phyloP scores from a whole-genome alignment of 352 stramenopile species.

The Pythium volutum region DNA sequence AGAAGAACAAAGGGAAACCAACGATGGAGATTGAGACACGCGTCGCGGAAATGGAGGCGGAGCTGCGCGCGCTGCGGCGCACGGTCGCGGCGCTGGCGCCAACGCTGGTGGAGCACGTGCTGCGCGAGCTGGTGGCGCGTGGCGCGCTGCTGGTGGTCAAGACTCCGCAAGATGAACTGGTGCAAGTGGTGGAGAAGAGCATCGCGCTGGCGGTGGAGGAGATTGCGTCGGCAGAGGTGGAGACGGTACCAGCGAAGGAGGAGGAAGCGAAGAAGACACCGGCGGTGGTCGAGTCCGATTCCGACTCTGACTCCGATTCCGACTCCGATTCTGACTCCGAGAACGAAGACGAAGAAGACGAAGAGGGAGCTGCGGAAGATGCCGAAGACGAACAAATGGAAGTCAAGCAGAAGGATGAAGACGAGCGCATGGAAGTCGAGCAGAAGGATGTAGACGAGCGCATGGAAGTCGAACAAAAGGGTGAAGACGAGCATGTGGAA shows the following conservation, averaged over 20 bases:
- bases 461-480: background rate
- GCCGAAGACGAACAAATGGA: background rate
- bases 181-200: background rate
- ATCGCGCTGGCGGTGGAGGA: background rate
- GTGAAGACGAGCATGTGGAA: background rate
- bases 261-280: background rate
- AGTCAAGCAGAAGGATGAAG: background rate
- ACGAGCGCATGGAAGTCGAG: background rate
- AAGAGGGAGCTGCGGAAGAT: constrained; percentile 3
- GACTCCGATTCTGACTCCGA: background rate
- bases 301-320: background rate
- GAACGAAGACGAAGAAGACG: background rate
- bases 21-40: constrained; percentile 13
- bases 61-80: constrained; percentile 13
- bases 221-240: background rate
- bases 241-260: too few relatives aligned
- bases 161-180: background rate
- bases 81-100: constrained; percentile 9
- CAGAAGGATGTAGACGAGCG: too few relatives aligned
- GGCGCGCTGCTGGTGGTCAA: constrained; percentile 20
- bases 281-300: background rate
- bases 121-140: constrained; percentile 7
- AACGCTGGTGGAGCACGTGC: constrained; percentile 7
- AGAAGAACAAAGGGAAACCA: background rate
- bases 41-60: constrained; percentile 16